phyloP scores from a whole-genome alignment of 2,329 filamentous ascomycete species.

The Dryadomyces quercivorus region DNA sequence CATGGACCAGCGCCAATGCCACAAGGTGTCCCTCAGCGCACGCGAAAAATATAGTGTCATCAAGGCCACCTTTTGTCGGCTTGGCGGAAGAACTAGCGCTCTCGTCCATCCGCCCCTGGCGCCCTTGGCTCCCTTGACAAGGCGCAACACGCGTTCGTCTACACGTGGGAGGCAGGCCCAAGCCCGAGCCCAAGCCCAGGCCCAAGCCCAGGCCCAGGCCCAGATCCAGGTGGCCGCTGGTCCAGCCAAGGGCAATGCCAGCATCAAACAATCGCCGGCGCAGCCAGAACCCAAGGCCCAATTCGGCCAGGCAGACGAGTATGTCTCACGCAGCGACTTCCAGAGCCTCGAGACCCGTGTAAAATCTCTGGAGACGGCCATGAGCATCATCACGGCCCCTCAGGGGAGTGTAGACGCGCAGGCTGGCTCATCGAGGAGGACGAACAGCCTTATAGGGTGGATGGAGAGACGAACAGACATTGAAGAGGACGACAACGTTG shows the following conservation, averaged over 20 bases:
- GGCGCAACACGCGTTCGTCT: not conserved
- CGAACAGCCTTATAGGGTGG: conserved; percentile 16
- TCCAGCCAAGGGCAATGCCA: not conserved
- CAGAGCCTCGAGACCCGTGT: conserved; percentile 3
- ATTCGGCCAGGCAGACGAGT: not conserved
- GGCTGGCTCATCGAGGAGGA: not conserved
- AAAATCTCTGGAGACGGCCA: not conserved
- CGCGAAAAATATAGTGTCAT: conserved; percentile 18
- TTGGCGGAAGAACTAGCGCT: not conserved
- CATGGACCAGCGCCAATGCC: conserved; percentile 10
- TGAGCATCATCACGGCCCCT: not conserved
- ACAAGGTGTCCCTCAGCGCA: conserved; percentile 18
- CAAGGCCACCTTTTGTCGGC: conserved; percentile 13
- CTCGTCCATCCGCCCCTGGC: too few relatives aligned
- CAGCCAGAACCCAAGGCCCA: not conserved
- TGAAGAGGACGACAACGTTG: not conserved
- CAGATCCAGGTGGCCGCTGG: not conserved
- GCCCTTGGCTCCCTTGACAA: not conserved
- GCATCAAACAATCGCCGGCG: conserved; percentile 2
- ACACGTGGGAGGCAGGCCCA: not conserved
- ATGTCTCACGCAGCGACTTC: conserved; percentile 1
- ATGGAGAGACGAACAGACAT: conserved; percentile 17
- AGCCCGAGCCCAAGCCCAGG: not conserved
- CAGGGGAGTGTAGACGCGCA: too few relatives aligned
- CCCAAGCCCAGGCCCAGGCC: not conserved